Percentiles rank a stretch among this genome's conserved stretches.
These are phyloP conservation scores for Alternaria rosae DNA, from an alignment of 2,329 filamentous ascomycete genomes.

Conservation along the genomic window DNA sequence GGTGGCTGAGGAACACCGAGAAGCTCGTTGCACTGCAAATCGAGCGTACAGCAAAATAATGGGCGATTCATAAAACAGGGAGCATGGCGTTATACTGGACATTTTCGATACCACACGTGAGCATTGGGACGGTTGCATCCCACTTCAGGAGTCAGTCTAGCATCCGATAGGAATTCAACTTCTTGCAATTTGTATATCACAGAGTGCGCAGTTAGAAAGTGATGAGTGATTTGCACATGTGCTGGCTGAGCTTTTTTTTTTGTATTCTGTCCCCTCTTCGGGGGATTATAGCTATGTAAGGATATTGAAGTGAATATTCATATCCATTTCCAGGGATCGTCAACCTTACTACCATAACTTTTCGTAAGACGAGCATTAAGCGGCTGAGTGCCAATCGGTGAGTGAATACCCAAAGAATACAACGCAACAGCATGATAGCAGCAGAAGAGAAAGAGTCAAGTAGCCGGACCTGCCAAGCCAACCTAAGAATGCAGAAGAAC, in stretches of 20 bases:
- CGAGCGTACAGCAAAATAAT: constrained; percentile 21
- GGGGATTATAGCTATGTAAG: neutral
- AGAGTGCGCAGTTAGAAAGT: neutral
- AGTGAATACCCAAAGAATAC: neutral
- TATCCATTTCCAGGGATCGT: neutral
- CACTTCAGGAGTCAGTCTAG: neutral
- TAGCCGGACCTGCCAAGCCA: constrained; percentile 8
- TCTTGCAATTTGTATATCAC: neutral
- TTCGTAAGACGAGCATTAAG: constrained; percentile 3
- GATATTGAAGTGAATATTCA: neutral
- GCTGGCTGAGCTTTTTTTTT: neutral
- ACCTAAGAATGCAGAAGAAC: neutral
- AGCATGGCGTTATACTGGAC: neutral
- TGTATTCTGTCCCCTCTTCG: neutral
- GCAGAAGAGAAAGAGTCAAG: neutral
- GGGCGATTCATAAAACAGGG: neutral
- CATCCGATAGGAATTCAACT: neutral
- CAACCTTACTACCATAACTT: neutral
- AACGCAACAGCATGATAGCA: neutral
- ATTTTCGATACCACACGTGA: constrained; percentile 17
- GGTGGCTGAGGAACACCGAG: constrained; percentile 80
- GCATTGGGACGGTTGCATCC: constrained; percentile 9
- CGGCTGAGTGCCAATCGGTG: neutral
- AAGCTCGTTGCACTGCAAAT: constrained; percentile 66
- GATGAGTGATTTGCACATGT: neutral